Evolutionary conservation across 2,329 filamentous ascomycete species (phyloP), one percentile per base, ranked within the genome.

Genomic region (Calonectria fujianensis): DNA sequence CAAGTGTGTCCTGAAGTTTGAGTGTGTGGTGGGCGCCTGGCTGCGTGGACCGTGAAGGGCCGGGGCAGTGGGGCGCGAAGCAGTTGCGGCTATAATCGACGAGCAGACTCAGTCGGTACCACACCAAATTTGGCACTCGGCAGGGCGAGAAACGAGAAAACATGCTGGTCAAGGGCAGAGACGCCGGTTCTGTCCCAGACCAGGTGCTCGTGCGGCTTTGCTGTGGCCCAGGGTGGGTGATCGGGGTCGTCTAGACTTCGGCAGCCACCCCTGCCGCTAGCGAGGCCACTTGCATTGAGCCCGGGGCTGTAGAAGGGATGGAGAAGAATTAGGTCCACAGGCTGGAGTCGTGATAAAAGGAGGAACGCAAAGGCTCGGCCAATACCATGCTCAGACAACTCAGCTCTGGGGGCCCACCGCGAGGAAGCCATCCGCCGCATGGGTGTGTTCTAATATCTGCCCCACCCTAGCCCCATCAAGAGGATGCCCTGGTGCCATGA

Each of bases 241-340:
- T 74, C 72, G 73, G 57, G 77, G 79, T 78, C 76, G 78, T 79
- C 78, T 78, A 64, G 77, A 75, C 76, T 80, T 73, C 51, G 65
- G 69, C 52, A 73, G 48, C 76, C 75, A 76, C 75, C 79, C 79
- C 77, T 82, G 79, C 76, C 75, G 73, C 77, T 81, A 77, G 68
- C 76, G 76, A 80, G 78, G 78, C 76, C 69, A 74, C 72, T 78
- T 74, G 75, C 74, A 75, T 76, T 70, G 69, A 76, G 76, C 75
- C 72, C 69, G 75, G 65, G 63, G 63, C 39, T 45, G 78, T 82
- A 73, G 82, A 83, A 82, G 80, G 77, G 82, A 82, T 80, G 79
- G 78, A 81, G 81, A 82, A 83, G 76, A 72, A 74, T 79, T 79
- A 51, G 63, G 69, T 45, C 48, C 75, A 81, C 79, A 80, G 78